These are phyloP conservation scores for Uronychia binucleata DNA, from an alignment of 73 alveolate species.

Conservation along the genomic window DNA sequence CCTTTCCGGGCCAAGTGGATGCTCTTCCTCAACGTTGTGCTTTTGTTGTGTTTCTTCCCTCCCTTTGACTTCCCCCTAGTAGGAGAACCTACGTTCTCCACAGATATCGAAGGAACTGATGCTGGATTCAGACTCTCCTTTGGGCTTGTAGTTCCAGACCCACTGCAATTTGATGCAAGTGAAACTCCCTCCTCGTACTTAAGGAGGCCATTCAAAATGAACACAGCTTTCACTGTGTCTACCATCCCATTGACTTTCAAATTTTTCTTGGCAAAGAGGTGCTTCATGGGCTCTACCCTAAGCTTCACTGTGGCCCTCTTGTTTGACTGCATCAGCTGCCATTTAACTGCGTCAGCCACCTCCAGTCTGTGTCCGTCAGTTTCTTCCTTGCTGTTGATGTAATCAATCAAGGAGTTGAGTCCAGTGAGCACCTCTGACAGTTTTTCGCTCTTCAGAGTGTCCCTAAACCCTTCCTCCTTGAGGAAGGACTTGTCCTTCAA, in stretches of 20 bases:
- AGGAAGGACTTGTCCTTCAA: not conserved
- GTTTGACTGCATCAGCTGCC: not conserved
- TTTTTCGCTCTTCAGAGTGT: not conserved
- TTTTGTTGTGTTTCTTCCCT: not conserved
- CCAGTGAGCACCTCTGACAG: not conserved
- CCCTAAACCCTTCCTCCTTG: not conserved
- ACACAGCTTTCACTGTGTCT: not conserved
- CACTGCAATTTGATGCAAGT: not conserved
- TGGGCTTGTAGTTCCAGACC: not conserved
- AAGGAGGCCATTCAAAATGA: not conserved
- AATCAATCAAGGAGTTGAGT: not conserved
- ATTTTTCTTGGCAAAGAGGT: not conserved
- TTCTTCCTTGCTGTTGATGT: not conserved
- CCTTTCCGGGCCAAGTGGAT: not conserved
- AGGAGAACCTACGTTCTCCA: too few species aligned
- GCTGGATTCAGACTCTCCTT: not conserved
- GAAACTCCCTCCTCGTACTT: not conserved
- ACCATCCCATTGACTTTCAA: not conserved
- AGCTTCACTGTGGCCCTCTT: not conserved
- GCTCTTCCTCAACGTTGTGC: not conserved
- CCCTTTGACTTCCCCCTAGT: too few species aligned
- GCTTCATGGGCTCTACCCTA: not conserved
- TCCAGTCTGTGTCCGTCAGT: not conserved
- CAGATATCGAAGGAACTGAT: not conserved
- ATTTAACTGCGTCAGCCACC: not conserved